phyloP scores from a whole-genome alignment of 2,329 filamentous ascomycete species.

The Scytalidium sp. region DNA sequence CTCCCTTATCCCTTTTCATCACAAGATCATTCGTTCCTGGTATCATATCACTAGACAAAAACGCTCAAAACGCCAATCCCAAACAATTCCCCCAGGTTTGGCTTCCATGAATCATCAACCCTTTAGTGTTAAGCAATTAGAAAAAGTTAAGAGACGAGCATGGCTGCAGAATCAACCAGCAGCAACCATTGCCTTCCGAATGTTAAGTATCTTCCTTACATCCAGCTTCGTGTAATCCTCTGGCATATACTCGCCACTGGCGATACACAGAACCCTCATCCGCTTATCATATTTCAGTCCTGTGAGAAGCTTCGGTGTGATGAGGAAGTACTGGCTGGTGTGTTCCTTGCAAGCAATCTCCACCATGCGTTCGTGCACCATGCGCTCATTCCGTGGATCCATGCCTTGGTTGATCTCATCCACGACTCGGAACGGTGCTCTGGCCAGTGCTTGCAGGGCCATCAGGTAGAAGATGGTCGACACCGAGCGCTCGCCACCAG shows the following conservation, averaged over 20 bases:
- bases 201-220: constrained; percentile 23
- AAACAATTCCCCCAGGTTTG: no score
- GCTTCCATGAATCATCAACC: no score
- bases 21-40: no score
- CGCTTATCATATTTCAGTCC: constrained; percentile 82
- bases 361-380: constrained; percentile 97
- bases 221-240: constrained; percentile 35
- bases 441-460: constrained; percentile 90
- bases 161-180: constrained; percentile 2
- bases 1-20: no score
- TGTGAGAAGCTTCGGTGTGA: constrained; percentile 91
- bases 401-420: constrained; percentile 99
- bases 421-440: constrained; percentile 94
- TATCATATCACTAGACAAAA: no score
- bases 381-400: constrained; percentile 97
- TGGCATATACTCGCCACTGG: constrained; percentile 76
- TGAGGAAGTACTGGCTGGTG: constrained; percentile 87
- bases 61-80: no score
- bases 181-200: constrained; percentile 22
- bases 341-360: constrained; percentile 89
- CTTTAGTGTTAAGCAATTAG: no score
- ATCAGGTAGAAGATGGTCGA: constrained; percentile 99
- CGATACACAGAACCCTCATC: constrained; percentile 93
- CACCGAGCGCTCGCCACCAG: constrained; percentile 91
- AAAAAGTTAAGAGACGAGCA: background rate